A percentile compares a stretch with the other conserved stretches of the same genome.
Evolutionary conservation across 108 stramenopile species (phyloP).

Genomic region (Thalassiosira profunda): DNA sequence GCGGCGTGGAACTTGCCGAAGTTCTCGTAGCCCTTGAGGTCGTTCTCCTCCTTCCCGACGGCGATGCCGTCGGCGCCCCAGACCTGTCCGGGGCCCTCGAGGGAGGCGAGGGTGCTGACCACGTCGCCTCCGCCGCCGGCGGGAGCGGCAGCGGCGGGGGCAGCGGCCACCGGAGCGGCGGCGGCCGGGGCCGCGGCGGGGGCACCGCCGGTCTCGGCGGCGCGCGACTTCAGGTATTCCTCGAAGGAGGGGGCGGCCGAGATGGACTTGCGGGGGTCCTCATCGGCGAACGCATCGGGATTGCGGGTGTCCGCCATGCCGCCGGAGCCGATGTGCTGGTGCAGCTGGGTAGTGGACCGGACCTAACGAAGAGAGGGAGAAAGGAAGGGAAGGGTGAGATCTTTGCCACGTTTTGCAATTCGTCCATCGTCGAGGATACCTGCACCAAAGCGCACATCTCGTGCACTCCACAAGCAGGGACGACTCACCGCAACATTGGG

Average conservation of each 20-base stretch:
- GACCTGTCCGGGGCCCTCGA: slow-evolving; percentile 69
- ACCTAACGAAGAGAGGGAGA: no score
- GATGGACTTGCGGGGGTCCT: slow-evolving; percentile 82
- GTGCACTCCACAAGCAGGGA: no score
- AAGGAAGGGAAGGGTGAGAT: no score
- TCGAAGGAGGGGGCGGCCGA: slow-evolving; percentile 74
- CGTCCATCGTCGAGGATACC: no score
- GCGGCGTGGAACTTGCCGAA: slow-evolving; percentile 56
- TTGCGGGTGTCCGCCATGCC: slow-evolving; percentile 80
- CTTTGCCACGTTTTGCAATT: no score
- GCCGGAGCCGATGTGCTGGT: slow-evolving; percentile 55
- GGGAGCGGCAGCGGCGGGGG: slow-evolving; percentile 17
- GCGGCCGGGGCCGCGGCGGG: slow-evolving; percentile 8
- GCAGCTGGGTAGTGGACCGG: not conserved
- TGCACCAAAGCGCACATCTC: no score
- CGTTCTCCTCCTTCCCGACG: slow-evolving; percentile 68
- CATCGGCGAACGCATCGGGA: slow-evolving; percentile 58
- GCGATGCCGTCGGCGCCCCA: slow-evolving; percentile 78
- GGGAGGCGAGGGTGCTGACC: slow-evolving; percentile 38
- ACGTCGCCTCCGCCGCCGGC: slow-evolving; percentile 7
- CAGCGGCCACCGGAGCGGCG: slow-evolving; percentile 13
- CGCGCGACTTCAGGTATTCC: slow-evolving; percentile 77
- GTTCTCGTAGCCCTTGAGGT: slow-evolving; percentile 79
- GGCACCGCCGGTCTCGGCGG: slow-evolving; percentile 3
- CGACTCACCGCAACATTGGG: not conserved